Conservation (phyloP, 371 early-diverging fungal genomes). For the Lichtheimia ramosa region DNA sequence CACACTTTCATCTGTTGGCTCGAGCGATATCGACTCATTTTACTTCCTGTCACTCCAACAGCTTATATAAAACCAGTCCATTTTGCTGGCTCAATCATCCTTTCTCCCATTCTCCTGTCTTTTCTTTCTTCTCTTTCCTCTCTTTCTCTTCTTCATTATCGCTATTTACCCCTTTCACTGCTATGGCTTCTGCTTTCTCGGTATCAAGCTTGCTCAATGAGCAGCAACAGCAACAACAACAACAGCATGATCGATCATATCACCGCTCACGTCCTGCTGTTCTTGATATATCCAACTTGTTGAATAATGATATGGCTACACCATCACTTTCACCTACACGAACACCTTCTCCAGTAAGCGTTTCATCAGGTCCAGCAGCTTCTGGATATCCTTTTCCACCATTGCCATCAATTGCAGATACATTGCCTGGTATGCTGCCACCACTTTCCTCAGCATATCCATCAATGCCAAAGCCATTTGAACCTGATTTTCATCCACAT, state of each 20-base stretch:
- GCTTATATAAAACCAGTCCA: constrained; percentile 1
- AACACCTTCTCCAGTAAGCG: constrained; percentile 9
- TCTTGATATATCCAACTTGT: constrained; percentile 35
- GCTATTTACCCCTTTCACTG: background rate
- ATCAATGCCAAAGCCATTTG: background rate
- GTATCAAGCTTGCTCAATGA: constrained; percentile 9
- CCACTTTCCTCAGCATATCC: background rate
- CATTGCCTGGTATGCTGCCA: constrained; percentile 7
- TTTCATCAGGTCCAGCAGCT: constrained; percentile 29
- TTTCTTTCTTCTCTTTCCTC: background rate
- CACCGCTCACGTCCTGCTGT: constrained; percentile 27
- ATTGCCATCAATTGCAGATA: constrained; percentile 5
- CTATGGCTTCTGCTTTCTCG: constrained; percentile 2
- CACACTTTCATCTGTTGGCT: constrained; percentile 10
- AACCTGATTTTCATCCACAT: background rate
- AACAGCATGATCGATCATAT: background rate
- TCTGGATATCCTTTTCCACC: constrained; percentile 31
- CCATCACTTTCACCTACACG: constrained; percentile 19
- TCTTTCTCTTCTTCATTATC: background rate
- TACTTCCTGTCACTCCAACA: background rate
- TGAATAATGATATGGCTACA: constrained; percentile 15
- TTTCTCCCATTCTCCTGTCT: background rate
- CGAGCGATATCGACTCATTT: constrained; percentile 4
- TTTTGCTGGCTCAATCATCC: background rate
- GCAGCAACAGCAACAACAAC: background rate